Conservation (phyloP, 345 rosid species). For the Hevea brasiliensis region DNA sequence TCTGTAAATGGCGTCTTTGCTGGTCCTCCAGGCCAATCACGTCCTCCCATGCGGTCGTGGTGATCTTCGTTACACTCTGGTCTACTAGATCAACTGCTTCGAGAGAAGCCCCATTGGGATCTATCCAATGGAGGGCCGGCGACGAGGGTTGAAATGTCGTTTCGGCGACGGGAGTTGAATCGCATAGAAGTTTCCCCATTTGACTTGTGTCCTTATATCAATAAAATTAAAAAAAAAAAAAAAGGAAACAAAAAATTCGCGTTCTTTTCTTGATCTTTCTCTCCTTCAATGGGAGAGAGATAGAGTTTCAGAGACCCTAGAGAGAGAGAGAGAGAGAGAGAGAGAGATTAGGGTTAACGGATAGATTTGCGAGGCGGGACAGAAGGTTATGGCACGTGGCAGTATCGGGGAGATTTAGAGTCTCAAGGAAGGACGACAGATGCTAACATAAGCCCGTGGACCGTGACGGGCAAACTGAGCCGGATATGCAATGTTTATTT, state of each 20-base stretch:
- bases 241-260: neutral
- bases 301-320: constrained; percentile 12
- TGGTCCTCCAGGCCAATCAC: constrained; percentile 89
- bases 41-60: constrained; percentile 60
- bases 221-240: too few species aligned
- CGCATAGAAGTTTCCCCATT: constrained; percentile 88
- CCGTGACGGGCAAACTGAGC: constrained; percentile 11
- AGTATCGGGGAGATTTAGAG: constrained; percentile 20
- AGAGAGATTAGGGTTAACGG: constrained; percentile 51
- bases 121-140: constrained; percentile 60
- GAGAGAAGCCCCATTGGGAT: constrained; percentile 36
- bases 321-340: constrained; percentile 25
- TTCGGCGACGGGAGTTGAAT: constrained; percentile 68
- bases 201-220: neutral
- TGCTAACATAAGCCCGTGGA: constrained; percentile 37
- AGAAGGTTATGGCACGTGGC: constrained; percentile 51
- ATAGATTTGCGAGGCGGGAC: constrained; percentile 56
- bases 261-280: neutral
- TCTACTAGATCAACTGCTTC: constrained; percentile 59
- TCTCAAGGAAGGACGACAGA: neutral
- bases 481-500: neutral
- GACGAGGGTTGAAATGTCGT: constrained; percentile 61
- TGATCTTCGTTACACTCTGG: constrained; percentile 21
- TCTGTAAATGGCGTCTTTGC: constrained; percentile 69
- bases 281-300: constrained; percentile 27